Evolutionary conservation across 2,329 filamentous ascomycete genomes (phyloP).

Genomic region (Alternaria panax): DNA sequence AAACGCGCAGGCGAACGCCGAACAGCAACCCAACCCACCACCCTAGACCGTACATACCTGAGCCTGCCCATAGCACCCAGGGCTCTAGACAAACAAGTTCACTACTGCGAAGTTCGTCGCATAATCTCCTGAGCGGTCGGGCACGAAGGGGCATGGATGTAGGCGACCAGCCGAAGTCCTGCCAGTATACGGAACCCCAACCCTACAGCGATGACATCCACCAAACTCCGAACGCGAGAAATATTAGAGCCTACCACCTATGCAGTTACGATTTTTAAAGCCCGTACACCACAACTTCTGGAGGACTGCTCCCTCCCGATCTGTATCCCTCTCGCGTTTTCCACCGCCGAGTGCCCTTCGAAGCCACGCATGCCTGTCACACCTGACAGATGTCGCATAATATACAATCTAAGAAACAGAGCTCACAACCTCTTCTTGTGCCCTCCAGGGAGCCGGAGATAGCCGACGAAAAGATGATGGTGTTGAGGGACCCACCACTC

Average conservation of each 20-base stretch:
- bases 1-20: background rate
- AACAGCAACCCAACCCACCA: background rate
- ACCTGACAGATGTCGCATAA: too few relatives aligned
- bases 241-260: background rate
- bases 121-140: background rate
- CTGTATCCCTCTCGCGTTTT: too few relatives aligned
- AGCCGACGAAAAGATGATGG: too few relatives aligned
- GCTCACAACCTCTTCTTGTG: too few relatives aligned
- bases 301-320: too few relatives aligned
- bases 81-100: background rate
- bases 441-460: too few relatives aligned
- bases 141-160: background rate
- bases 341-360: too few relatives aligned
- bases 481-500: too few relatives aligned
- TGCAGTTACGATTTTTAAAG: too few relatives aligned
- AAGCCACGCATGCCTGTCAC: too few relatives aligned
- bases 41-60: background rate
- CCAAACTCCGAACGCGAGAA: background rate
- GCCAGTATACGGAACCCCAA: background rate
- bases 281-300: background rate
- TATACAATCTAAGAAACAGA: too few relatives aligned
- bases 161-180: background rate
- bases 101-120: background rate
- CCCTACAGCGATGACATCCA: background rate
- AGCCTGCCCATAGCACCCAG: background rate